phyloP scores from a whole-genome alignment of 2,329 filamentous ascomycete species.

The Trichoderma sp. region DNA sequence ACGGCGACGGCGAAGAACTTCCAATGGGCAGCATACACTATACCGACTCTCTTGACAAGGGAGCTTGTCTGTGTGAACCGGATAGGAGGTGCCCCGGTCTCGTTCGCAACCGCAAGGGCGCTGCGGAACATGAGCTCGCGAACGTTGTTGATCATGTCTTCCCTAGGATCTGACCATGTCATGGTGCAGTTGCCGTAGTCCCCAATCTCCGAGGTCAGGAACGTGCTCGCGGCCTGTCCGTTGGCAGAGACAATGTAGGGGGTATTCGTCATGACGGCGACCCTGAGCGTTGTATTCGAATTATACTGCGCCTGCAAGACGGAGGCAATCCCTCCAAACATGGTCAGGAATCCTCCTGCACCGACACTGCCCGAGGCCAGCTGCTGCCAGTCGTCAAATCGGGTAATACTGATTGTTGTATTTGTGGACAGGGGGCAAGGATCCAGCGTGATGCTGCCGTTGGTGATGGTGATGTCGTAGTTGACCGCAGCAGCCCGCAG shows the following conservation, averaged over 20 bases:
- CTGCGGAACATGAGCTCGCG: conserved; percentile 24
- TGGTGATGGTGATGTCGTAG: conserved; percentile 11
- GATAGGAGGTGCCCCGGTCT: not conserved
- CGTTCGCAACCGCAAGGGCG: conserved; percentile 8
- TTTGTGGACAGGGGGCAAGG: conserved; percentile 14
- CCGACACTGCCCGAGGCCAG: conserved; percentile 14
- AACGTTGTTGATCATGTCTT: conserved; percentile 21
- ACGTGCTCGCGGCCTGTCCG: conserved; percentile 24
- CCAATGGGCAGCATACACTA: conserved; percentile 16
- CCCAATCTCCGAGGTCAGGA: not conserved
- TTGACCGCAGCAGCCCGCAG: conserved; percentile 17
- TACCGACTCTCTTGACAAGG: not conserved
- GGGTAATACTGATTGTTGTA: conserved; percentile 1
- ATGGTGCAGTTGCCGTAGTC: conserved; percentile 21
- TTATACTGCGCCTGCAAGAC: conserved; percentile 22
- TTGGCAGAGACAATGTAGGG: conserved; percentile 2
- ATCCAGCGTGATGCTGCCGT: not conserved
- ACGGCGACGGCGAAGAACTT: conserved; percentile 8
- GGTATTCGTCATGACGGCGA: not conserved
- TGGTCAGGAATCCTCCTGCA: conserved; percentile 18
- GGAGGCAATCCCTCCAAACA: conserved; percentile 12
- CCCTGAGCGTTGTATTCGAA: conserved; percentile 8
- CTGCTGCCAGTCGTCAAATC: not conserved
- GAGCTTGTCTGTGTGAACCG: not conserved
- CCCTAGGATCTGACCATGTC: conserved; percentile 18